Evolutionary conservation across 192 early-diverging fungal genomes (phyloP), one percentile per base, ranked within the genome.

Genomic region (Mortierella alpina): DNA sequence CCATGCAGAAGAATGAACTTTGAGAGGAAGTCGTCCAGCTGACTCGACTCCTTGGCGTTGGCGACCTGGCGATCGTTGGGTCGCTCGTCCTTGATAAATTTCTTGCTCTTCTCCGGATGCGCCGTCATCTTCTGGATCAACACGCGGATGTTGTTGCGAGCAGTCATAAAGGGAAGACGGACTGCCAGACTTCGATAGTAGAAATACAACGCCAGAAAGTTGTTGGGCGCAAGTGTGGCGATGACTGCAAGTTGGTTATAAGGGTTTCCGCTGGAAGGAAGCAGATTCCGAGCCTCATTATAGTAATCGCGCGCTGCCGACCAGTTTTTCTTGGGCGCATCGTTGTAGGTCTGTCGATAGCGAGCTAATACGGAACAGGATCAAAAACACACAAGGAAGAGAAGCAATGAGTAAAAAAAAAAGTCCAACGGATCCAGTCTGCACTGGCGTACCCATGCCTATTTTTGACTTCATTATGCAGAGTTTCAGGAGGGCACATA

Each of bases 181-280:
- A 84, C 84, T n/a, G 74, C 84, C 72, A 86, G 61, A 62, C 85
- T 86, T 11, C 83, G 73, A 59, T 84, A 85, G 68, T 88, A 88
- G 74, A 83, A 84, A 22, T 85, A 83, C 10, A 86, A 58, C 7
- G 86, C 86, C 44, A 77, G 57, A 65, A 87, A 85, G 46, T 87
- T 81, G 61, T 88, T 84, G 17, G 73, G 70, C 4, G 75, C 73
- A 41, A 92, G 90, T 8, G 88, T 89, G 5, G 85, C 85, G 55
- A 94, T 84, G 2, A 94, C 92, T 2, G 91, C 92, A n/a, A 94
- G 79, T 81, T 94, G 92, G 71, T 93, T 94, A 70, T 91, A 93
- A 0, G 92, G 92, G 48, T 78, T 78, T 66, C 84, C 84, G 61
- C 84, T 88, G 2, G 82, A 75, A 9, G 92, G 92, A 13, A 90